phyloP scores from a whole-genome alignment of 106 monocot genomes.

The Dendrobium huoshanense region DNA sequence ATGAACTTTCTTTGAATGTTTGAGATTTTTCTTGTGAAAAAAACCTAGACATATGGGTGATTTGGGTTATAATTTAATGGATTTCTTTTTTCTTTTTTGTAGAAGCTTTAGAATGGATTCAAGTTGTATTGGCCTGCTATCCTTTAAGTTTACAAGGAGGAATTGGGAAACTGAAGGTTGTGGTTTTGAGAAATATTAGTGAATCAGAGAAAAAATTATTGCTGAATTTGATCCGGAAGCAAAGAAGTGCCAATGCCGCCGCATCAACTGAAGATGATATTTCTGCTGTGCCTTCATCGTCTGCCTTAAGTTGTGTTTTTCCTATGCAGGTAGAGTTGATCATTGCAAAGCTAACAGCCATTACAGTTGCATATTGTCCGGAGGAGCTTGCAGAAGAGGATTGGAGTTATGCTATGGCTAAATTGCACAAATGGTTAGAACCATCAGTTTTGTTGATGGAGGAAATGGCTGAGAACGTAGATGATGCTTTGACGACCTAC shows the following conservation, averaged over 20 bases:
- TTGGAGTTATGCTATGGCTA: slow-evolving; percentile 65
- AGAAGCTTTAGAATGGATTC: slow-evolving; percentile 83
- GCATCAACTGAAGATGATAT: slow-evolving; percentile 5
- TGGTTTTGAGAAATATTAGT: slow-evolving; percentile 28
- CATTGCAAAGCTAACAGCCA: slow-evolving; percentile 54
- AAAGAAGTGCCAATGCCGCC: slow-evolving; percentile 17
- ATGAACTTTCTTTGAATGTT: not conserved
- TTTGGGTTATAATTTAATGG: not conserved
- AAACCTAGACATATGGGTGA: not conserved
- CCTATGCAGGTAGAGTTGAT: slow-evolving; percentile 32
- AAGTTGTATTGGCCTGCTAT: slow-evolving; percentile 74
- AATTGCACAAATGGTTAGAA: slow-evolving; percentile 45
- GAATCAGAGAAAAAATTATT: slow-evolving; percentile 40
- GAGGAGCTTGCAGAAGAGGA: slow-evolving; percentile 71
- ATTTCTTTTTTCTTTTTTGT: slow-evolving; percentile 10
- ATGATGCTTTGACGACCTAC: slow-evolving; percentile 35
- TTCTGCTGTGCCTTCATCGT: slow-evolving; percentile 6
- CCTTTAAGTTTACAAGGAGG: slow-evolving; percentile 43
- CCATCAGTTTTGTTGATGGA: slow-evolving; percentile 71
- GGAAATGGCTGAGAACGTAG: slow-evolving; percentile 68
- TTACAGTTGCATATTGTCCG: slow-evolving; percentile 87
- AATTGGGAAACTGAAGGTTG: slow-evolving; percentile 27
- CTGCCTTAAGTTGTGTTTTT: slow-evolving; percentile 1
- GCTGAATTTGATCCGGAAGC: slow-evolving; percentile 66
- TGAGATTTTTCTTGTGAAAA: not conserved